Evolutionary conservation across 2,329 filamentous ascomycete genomes (phyloP).

Genomic region (Hortaea werneckii): DNA sequence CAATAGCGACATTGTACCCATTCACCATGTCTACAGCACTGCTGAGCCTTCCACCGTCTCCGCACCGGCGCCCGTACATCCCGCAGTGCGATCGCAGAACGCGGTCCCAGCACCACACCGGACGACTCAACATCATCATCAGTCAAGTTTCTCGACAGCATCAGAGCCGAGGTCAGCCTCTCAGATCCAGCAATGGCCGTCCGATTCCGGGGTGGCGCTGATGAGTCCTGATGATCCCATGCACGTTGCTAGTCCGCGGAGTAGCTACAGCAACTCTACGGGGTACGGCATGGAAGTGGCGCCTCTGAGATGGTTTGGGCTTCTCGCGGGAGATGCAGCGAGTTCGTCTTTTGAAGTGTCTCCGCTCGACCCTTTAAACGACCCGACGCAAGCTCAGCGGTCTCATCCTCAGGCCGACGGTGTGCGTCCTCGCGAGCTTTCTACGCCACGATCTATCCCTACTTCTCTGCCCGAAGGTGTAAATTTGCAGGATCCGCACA

Average conservation of each 20-base stretch:
- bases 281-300: slow-evolving; percentile 29
- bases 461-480: slow-evolving; percentile 9
- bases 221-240: slow-evolving; percentile 5
- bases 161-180: not conserved
- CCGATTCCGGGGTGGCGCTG: slow-evolving; percentile 2
- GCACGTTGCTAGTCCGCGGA: slow-evolving; percentile 16
- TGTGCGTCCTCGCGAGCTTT: slow-evolving; percentile 1
- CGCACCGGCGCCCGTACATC: not conserved
- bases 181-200: slow-evolving; percentile 2
- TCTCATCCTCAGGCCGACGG: slow-evolving; percentile 13
- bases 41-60: not conserved
- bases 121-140: not conserved
- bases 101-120: no score
- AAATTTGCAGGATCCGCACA: slow-evolving; percentile 15
- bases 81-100: no score
- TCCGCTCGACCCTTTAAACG: slow-evolving; percentile 14
- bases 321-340: slow-evolving; percentile 36
- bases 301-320: slow-evolving; percentile 40
- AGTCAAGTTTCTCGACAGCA: not conserved
- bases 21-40: not conserved
- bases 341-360: slow-evolving; percentile 15
- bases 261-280: slow-evolving; percentile 18
- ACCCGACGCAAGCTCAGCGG: slow-evolving; percentile 14
- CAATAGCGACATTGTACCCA: not conserved
- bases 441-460: not conserved